phyloP scores from a whole-genome alignment of 768 basidiomycete genomes.

The Lactifluus volemus region DNA sequence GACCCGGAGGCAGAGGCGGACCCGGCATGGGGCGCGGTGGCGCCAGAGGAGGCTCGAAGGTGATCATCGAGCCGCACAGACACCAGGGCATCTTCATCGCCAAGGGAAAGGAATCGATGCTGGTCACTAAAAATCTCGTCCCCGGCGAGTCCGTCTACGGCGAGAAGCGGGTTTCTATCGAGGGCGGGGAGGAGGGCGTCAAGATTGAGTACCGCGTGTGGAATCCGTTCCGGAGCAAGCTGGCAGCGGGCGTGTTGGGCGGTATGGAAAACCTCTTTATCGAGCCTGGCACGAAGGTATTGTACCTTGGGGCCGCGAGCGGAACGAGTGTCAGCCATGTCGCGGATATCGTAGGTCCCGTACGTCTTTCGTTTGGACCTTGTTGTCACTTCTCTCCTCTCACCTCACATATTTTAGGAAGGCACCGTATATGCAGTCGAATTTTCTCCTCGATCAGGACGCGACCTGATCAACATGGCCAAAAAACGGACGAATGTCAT shows the following conservation, averaged over 20 bases:
- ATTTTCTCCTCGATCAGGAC: constrained; percentile 92
- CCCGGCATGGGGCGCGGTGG: constrained; percentile 63
- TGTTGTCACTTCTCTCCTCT: background rate
- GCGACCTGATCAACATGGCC: constrained; percentile 98
- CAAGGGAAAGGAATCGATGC: constrained; percentile 91
- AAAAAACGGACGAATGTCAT: constrained; percentile 99
- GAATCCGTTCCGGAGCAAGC: constrained; percentile 97
- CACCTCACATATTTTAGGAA: constrained; percentile 43
- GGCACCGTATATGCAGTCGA: constrained; percentile 98
- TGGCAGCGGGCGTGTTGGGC: constrained; percentile 94
- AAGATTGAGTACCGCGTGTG: constrained; percentile 98
- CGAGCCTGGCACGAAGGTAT: constrained; percentile 87
- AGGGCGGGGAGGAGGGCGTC: constrained; percentile 61
- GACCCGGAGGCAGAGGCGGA: constrained; percentile 39
- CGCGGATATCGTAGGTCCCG: constrained; percentile 96
- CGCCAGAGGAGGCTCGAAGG: constrained; percentile 73
- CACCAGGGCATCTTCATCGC: constrained; percentile 96
- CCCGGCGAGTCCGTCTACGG: constrained; percentile 98
- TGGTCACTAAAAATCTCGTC: constrained; percentile 96
- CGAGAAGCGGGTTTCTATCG: constrained; percentile 92
- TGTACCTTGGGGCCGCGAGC: constrained; percentile 96
- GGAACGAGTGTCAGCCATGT: constrained; percentile 99
- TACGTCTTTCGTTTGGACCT: constrained; percentile 30
- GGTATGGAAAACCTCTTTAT: constrained; percentile 93
- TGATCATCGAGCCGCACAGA: constrained; percentile 90